Evolutionary conservation across 768 basidiomycete species (phyloP).

Genomic region (Naganishia randhawae): DNA sequence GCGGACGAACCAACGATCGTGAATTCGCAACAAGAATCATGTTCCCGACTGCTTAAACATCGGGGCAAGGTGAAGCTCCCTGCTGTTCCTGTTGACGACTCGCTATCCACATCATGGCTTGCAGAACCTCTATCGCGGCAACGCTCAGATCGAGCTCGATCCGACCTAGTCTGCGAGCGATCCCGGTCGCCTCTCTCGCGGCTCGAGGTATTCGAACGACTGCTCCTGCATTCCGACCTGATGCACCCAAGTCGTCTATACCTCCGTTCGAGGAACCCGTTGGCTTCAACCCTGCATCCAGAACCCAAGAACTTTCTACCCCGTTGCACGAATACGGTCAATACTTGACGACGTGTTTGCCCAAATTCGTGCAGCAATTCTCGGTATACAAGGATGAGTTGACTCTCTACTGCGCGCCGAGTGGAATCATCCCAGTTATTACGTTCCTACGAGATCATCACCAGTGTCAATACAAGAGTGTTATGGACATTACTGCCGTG

Average conservation of each 20-base stretch:
- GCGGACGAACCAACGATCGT: constrained; percentile 41
- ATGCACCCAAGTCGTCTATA: constrained; percentile 37
- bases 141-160: constrained; percentile 16
- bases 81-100: background rate
- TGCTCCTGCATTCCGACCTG: constrained; percentile 15
- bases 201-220: constrained; percentile 2
- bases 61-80: background rate
- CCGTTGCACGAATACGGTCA: constrained; percentile 86
- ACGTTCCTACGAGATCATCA: constrained; percentile 92
- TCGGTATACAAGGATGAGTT: constrained; percentile 94
- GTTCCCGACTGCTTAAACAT: background rate
- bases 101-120: constrained; percentile 5
- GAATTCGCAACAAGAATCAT: constrained; percentile 7
- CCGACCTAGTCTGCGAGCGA: constrained; percentile 1
- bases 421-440: constrained; percentile 75
- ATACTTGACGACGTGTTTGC: constrained; percentile 85
- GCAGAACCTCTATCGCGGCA: constrained; percentile 10
- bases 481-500: constrained; percentile 91
- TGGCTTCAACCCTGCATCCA: constrained; percentile 77
- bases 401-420: constrained; percentile 78
- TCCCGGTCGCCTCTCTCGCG: background rate
- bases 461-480: constrained; percentile 86
- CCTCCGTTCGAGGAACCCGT: constrained; percentile 84
- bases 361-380: constrained; percentile 97
- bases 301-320: constrained; percentile 68